Conservation (phyloP, 306 rosid species). For the Boehmeria nivea region DNA sequence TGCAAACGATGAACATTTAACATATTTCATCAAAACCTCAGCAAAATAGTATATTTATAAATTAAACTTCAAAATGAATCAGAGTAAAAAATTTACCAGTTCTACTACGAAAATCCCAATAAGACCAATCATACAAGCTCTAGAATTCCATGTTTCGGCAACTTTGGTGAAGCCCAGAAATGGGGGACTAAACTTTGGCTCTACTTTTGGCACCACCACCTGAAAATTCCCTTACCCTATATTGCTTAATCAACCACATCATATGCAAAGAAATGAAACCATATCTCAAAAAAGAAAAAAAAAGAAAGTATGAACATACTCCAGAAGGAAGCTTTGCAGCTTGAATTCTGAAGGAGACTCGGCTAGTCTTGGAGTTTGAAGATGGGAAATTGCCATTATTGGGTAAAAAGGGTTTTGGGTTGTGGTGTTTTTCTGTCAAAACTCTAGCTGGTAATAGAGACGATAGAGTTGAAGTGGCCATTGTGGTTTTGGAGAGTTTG, state of each 20-base stretch:
- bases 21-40: background rate
- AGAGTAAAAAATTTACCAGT: slow-evolving; percentile 39
- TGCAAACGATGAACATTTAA: slow-evolving; percentile 30
- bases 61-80: background rate
- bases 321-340: slow-evolving; percentile 81
- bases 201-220: slow-evolving; percentile 75
- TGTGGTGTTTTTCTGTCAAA: slow-evolving; percentile 16
- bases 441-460: slow-evolving; percentile 38
- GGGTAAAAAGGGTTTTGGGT: slow-evolving; percentile 17
- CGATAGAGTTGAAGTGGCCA: slow-evolving; percentile 56
- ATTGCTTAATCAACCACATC: background rate
- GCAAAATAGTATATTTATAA: background rate
- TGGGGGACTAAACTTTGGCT: slow-evolving; percentile 67
- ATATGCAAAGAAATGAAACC: background rate
- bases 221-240: slow-evolving; percentile 29
- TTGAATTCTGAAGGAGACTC: slow-evolving; percentile 36
- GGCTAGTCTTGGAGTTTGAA: slow-evolving; percentile 13
- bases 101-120: slow-evolving; percentile 76
- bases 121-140: slow-evolving; percentile 94
- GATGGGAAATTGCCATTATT: slow-evolving; percentile 18
- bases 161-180: slow-evolving; percentile 83
- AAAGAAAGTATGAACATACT: slow-evolving; percentile 48
- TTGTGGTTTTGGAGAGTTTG: too few species aligned
- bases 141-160: slow-evolving; percentile 92
- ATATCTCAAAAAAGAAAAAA: background rate